These are phyloP conservation scores for Xylaria sp. DNA, from an alignment of 2,329 filamentous ascomycete genomes.

Conservation along the genomic window DNA sequence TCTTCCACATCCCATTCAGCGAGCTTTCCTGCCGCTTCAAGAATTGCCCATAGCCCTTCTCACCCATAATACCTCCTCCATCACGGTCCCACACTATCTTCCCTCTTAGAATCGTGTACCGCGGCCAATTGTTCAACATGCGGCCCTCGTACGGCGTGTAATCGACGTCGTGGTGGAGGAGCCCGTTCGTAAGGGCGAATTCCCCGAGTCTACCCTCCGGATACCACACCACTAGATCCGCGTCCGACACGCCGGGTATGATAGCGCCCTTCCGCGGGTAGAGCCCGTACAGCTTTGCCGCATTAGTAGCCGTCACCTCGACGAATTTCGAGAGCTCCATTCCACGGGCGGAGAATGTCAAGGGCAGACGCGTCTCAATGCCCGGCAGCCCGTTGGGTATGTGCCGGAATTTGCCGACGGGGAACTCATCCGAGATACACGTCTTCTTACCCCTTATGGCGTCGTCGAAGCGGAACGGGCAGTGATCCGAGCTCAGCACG, in stretches of 20 bases:
- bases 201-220: constrained; percentile 56
- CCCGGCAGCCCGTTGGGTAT: constrained; percentile 70
- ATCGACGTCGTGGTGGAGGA: constrained; percentile 70
- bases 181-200: constrained; percentile 61
- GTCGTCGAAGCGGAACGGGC: constrained; percentile 62
- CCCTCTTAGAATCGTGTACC: constrained; percentile 69
- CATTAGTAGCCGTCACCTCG: constrained; percentile 64
- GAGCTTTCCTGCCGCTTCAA: constrained; percentile 37
- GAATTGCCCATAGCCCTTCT: constrained; percentile 40
- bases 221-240: constrained; percentile 69
- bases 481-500: constrained; percentile 58
- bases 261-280: constrained; percentile 62
- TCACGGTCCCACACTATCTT: constrained; percentile 68
- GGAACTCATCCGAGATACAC: constrained; percentile 57
- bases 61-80: constrained; percentile 58
- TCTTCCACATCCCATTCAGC: constrained; percentile 38
- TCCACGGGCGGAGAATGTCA: constrained; percentile 56
- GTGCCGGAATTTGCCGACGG: constrained; percentile 61
- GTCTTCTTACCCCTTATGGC: constrained; percentile 59
- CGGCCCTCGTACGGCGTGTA: constrained; percentile 72
- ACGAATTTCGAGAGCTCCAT: constrained; percentile 63
- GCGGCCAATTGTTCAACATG: constrained; percentile 68
- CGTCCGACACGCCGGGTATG: constrained; percentile 63
- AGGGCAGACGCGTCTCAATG: constrained; percentile 65
- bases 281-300: constrained; percentile 68